Evolutionary conservation across 257 asterid species (phyloP).

Genomic region (Buddleja alternifolia): DNA sequence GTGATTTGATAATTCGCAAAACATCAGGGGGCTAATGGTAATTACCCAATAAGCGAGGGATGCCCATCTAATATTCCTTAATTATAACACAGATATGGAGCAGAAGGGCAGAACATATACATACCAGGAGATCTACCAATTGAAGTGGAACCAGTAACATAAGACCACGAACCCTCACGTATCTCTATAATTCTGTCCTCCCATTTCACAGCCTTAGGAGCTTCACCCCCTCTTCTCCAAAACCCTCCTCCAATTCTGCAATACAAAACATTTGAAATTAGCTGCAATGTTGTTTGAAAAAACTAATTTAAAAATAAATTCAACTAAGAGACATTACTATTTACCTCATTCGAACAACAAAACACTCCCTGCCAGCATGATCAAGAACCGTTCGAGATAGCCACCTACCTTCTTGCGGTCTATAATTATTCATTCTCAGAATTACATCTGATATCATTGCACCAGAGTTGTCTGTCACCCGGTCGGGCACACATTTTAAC

Average conservation of each 20-base stretch:
- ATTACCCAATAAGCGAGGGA: too few relatives aligned
- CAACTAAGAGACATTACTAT: not conserved
- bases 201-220: slow-evolving; percentile 78
- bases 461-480: slow-evolving; percentile 91
- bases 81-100: not conserved
- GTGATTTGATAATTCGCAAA: too few relatives aligned
- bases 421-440: slow-evolving; percentile 74
- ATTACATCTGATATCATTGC: slow-evolving; percentile 94
- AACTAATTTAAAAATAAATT: not conserved
- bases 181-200: slow-evolving; percentile 78
- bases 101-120: slow-evolving; percentile 19
- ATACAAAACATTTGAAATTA: slow-evolving; percentile 12
- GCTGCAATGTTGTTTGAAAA: not conserved
- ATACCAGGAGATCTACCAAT: slow-evolving; percentile 91
- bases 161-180: slow-evolving; percentile 91
- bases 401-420: slow-evolving; percentile 96
- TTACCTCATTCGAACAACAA: slow-evolving; percentile 83
- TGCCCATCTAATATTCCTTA: too few relatives aligned
- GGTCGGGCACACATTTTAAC: slow-evolving; percentile 85
- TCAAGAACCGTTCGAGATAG: slow-evolving; percentile 86
- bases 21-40: too few relatives aligned
- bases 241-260: slow-evolving; percentile 81
- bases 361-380: slow-evolving; percentile 92
- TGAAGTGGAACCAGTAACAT: slow-evolving; percentile 72
- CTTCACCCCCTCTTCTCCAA: slow-evolving; percentile 93